Base-by-base conservation (phyloP, 2,329 filamentous ascomycete species). In the Emergomyces pasteurianus region DNA sequence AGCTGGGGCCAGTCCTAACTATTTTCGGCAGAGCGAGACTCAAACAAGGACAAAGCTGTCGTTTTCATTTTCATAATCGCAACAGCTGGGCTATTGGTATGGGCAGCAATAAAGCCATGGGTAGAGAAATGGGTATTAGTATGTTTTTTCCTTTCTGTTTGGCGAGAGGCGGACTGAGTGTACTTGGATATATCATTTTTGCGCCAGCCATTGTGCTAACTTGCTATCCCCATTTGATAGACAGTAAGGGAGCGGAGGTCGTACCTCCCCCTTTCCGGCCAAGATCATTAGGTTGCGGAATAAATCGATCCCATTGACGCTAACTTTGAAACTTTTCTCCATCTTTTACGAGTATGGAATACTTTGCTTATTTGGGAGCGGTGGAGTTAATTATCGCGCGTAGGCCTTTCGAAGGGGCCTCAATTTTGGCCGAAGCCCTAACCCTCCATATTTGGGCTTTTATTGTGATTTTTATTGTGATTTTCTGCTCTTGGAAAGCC, bases 61-160 rank as follows among this genome's bases (percentile, higher is more conserved):
- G 85, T 88, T 1, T 81, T 83, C 62, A 80, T 86, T 31, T 88
- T 88, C 68, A 85, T 88, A 49, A 75, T 84, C 62, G 82, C 83
- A 36, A 87, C 85, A 1, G 78, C 81, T 9, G 81, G 82, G 4
- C 69, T 88, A 64, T 72, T 87, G 64, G 75, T 76, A 1, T 87
- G 84, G 79, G 85, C 85, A 2, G 77, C 78, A 6, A 69, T 84
- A 18, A 80, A 81, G 69, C 84, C 84, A 1, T 86, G 80, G 78
- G 76, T 84, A 34, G 77, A 81, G 65, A 78, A 77, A 64, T 84
- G 80, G 77, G 70, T 79, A 64, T 78, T 81, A 72, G 80, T 81
- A 74, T 65, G 28, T 55, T 40, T 3, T 26, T 38, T 10, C 34
- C 43, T 60, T 43, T n/a, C 31, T 34, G 31, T 16, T 34, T 18